Evolutionary conservation across 2,329 filamentous ascomycete species (phyloP).

Genomic region (Fusarium sp.): DNA sequence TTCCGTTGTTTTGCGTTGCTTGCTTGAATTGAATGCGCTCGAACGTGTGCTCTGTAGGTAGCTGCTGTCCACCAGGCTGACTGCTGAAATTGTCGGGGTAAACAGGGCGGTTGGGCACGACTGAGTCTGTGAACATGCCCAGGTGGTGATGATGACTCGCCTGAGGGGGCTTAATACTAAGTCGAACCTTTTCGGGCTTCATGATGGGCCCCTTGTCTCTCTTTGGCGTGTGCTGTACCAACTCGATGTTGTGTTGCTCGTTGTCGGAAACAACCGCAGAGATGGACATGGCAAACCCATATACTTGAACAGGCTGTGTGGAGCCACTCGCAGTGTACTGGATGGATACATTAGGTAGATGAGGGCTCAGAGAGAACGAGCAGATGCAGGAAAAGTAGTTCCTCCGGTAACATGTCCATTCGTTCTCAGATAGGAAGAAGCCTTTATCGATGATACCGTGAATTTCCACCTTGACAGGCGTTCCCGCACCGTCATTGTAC

Average conservation of each 20-base stretch:
- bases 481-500: slow-evolving; percentile 62
- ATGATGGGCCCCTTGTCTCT: slow-evolving; percentile 86
- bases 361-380: slow-evolving; percentile 76
- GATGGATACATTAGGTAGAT: slow-evolving; percentile 58
- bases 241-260: slow-evolving; percentile 79
- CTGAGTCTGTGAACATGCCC: slow-evolving; percentile 57
- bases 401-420: slow-evolving; percentile 92
- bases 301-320: slow-evolving; percentile 70
- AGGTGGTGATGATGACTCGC: slow-evolving; percentile 58
- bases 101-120: slow-evolving; percentile 39
- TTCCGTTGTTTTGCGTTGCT: slow-evolving; percentile 93
- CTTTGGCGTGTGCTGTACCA: slow-evolving; percentile 92
- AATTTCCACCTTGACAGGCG: slow-evolving; percentile 75
- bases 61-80: slow-evolving; percentile 49
- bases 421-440: slow-evolving; percentile 82
- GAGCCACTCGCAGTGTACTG: slow-evolving; percentile 63
- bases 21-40: slow-evolving; percentile 96
- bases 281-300: slow-evolving; percentile 84
- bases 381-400: slow-evolving; percentile 92
- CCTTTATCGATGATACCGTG: slow-evolving; percentile 87
- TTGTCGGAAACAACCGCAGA: slow-evolving; percentile 84
- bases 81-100: slow-evolving; percentile 58
- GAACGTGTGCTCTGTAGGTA: slow-evolving; percentile 71
- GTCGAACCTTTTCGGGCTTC: slow-evolving; percentile 74
- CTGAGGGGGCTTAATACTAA: slow-evolving; percentile 75